Evolutionary conservation across 139 green algal species (phyloP), one percentile per base, ranked within the genome.

Genomic region (Asterochloris sp.): DNA sequence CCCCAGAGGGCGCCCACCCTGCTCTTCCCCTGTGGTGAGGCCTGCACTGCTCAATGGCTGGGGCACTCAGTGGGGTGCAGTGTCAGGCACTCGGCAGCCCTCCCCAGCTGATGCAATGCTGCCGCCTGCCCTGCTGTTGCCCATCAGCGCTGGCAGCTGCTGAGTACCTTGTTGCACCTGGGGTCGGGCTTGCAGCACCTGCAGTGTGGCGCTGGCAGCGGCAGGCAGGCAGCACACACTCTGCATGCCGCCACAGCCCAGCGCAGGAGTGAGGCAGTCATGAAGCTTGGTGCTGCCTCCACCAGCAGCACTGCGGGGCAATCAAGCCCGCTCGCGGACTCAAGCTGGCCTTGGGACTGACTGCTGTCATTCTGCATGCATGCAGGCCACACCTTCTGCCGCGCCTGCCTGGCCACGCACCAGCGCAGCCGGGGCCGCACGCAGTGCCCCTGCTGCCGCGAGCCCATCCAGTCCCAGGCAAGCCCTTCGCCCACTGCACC

Each of bases 381-480:
- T 80, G 76, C 76, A 80, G 76, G 76, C 12, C 76, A 80, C 24
- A 80, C 76, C 76, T 80, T 80, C 60, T 80, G 76, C 60, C 23
- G 60, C 38, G 76, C 47, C 16, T 80, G 76, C 24, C 67, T 80
- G 13, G 21, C 15, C 23, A 54, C 76, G 16, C 76, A 80, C 76
- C 67, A 61, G 24, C 76, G 68, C 60, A 61, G 60, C 13, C 76
- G 68, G 60, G 68, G 54, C 24, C 67, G 68, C 60, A 67, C n/a
- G 12, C 60, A 69, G 12, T 80, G 76, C 38, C 76, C 76, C n/a
- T 80, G 76, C 60, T 80, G 76, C 60, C 24, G 76, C 29, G 54
- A 80, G 54, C 60, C 68, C 54, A 80, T 80, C 47, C 76, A 80
- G 1, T 80, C 76, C 47, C 76, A 80, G 76, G 76, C 38, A 54